A percentile compares a stretch with the other conserved stretches of the same genome.
These are phyloP conservation scores for Sporothrix brasiliensis DNA, from an alignment of 2,329 filamentous ascomycete genomes.

Conservation along the genomic window DNA sequence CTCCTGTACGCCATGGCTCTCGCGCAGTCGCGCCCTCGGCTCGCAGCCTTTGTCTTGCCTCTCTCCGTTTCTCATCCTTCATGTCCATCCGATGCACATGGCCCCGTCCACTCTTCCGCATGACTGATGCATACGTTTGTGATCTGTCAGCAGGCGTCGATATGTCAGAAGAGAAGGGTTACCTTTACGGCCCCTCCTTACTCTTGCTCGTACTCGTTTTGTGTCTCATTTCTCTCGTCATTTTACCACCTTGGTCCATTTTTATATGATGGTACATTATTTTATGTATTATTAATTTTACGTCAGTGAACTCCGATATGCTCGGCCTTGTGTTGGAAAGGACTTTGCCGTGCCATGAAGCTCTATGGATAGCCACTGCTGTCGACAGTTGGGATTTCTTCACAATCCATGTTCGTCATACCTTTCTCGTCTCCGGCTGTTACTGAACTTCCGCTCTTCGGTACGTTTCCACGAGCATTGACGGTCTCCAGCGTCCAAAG, in stretches of 20 bases:
- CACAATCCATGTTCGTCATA: too few species aligned
- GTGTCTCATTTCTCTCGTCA: background rate
- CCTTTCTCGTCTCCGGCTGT: background rate
- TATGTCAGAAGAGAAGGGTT: too few species aligned
- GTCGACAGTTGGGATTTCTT: background rate
- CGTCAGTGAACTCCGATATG: background rate
- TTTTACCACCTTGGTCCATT: background rate
- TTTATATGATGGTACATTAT: too few species aligned
- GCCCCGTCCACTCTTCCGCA: background rate
- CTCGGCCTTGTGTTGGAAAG: too few species aligned
- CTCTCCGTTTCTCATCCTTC: background rate
- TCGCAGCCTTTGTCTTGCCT: background rate
- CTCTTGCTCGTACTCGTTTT: conserved; percentile 5
- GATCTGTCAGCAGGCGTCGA: conserved; percentile 7
- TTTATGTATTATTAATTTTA: background rate
- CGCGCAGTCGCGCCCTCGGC: conserved; percentile 15
- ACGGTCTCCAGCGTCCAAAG: background rate
- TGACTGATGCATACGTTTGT: background rate
- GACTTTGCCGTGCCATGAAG: too few species aligned
- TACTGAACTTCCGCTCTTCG: background rate
- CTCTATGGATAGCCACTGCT: background rate
- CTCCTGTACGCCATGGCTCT: background rate
- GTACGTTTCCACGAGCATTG: background rate
- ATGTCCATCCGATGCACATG: background rate
- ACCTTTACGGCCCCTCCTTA: background rate